These are phyloP conservation scores for Coniferiporia sulphurascens DNA, from an alignment of 1,284 basidiomycete genomes.

Conservation along the genomic window DNA sequence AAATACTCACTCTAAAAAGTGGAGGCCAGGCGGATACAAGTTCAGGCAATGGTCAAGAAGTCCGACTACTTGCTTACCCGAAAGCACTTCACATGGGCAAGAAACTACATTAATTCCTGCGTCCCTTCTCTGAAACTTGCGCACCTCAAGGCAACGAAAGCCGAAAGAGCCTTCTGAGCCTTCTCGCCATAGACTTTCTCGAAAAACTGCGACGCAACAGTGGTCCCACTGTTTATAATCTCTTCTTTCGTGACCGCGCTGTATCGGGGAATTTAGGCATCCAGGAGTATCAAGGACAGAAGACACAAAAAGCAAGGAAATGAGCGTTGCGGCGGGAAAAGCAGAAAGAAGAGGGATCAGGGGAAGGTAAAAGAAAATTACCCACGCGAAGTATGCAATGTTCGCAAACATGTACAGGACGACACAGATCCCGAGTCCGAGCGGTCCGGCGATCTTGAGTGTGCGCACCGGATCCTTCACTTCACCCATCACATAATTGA, in stretches of 20 bases:
- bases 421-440: slow-evolving; percentile 44
- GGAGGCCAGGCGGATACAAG: background rate
- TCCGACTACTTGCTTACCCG: background rate
- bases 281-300: background rate
- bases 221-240: slow-evolving; percentile 41
- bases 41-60: background rate
- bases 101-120: background rate
- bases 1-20: slow-evolving; percentile 1
- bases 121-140: background rate
- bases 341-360: background rate
- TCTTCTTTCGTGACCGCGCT: slow-evolving; percentile 39
- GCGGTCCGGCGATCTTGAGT: slow-evolving; percentile 49
- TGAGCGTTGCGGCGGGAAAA: too few species aligned
- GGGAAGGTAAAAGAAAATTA: slow-evolving; percentile 8
- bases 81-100: slow-evolving; percentile 8
- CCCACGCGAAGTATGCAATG: slow-evolving; percentile 44
- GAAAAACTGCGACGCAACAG: slow-evolving; percentile 52
- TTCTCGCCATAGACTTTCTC: slow-evolving; percentile 45
- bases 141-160: slow-evolving; percentile 49
- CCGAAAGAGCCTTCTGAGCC: slow-evolving; percentile 43
- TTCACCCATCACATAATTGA: slow-evolving; percentile 52
- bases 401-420: slow-evolving; percentile 48
- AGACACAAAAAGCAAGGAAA: background rate
- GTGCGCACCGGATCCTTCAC: slow-evolving; percentile 49
- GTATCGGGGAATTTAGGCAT: background rate